A percentile compares a stretch with the other conserved stretches of the same genome.
Evolutionary conservation across 1,284 basidiomycete species (phyloP).

Genomic region (Kwoniella shivajii): DNA sequence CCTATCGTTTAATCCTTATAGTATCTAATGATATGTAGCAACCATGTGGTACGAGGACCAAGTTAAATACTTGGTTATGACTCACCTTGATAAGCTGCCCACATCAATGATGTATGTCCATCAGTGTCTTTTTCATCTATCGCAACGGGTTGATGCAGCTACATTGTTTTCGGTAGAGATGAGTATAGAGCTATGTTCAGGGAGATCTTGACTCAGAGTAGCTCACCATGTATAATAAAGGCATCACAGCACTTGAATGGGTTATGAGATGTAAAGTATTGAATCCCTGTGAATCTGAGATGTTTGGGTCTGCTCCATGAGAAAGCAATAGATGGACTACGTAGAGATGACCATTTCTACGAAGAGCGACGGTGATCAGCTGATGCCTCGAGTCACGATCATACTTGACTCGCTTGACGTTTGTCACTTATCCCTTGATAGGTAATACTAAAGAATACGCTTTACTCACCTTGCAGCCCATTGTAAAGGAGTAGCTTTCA

Average conservation of each 20-base stretch:
- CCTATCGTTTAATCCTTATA: too few species aligned
- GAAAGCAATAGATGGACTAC: constrained; percentile 87
- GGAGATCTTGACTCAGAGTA: too few species aligned
- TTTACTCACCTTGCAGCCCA: constrained; percentile 77
- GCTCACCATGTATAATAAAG: constrained; percentile 74
- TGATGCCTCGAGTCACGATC: neutral
- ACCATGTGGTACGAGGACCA: too few species aligned
- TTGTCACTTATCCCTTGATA: neutral
- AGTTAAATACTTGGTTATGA: too few species aligned
- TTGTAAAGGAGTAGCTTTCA: constrained; percentile 93
- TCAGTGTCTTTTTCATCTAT: constrained; percentile 86
- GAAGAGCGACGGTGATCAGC: neutral
- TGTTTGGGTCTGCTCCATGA: constrained; percentile 87
- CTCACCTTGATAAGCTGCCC: constrained; percentile 89
- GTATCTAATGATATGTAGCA: too few species aligned
- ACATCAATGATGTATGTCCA: constrained; percentile 96
- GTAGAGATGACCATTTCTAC: constrained; percentile 87
- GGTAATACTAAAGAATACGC: neutral
- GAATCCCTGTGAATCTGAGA: constrained; percentile 92
- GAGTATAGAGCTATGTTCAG: too few species aligned
- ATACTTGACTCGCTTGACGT: neutral
- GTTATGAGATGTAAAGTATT: constrained; percentile 93
- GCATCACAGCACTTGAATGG: constrained; percentile 92
- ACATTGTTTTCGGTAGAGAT: too few species aligned
- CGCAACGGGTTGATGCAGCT: constrained; percentile 82